Evolutionary conservation across 2,329 filamentous ascomycete genomes (phyloP).

Genomic region (Passalora sequoiae): DNA sequence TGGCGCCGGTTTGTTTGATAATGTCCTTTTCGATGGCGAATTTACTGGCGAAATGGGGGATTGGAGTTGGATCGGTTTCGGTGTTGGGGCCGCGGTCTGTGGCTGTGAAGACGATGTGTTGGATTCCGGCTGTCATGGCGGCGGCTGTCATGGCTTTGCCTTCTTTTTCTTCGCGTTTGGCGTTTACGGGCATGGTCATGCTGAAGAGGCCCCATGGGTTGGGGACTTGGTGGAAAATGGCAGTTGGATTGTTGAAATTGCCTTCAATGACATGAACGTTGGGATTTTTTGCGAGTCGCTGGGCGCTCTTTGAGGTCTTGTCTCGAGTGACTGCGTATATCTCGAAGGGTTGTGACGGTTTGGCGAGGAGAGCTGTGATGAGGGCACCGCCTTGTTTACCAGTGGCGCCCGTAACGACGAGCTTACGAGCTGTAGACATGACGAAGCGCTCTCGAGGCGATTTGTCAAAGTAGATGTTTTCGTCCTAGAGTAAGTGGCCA

Average conservation of each 20-base stretch:
- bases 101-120: slow-evolving; percentile 57
- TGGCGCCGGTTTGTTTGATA: slow-evolving; percentile 34
- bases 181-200: slow-evolving; percentile 21
- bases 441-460: too few species aligned
- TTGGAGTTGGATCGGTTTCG: slow-evolving; percentile 49
- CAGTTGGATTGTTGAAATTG: slow-evolving; percentile 48
- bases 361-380: slow-evolving; percentile 38
- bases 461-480: too few species aligned
- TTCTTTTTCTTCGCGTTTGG: slow-evolving; percentile 48
- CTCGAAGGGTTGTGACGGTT: slow-evolving; percentile 30
- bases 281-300: slow-evolving; percentile 43
- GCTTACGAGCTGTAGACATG: slow-evolving; percentile 10
- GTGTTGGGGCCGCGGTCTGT: slow-evolving; percentile 54
- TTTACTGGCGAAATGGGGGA: slow-evolving; percentile 60
- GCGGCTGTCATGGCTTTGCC: slow-evolving; percentile 56
- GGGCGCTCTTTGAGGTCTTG: slow-evolving; percentile 46
- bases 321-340: slow-evolving; percentile 60
- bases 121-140: slow-evolving; percentile 51
- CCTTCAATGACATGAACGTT: slow-evolving; percentile 55
- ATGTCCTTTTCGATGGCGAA: slow-evolving; percentile 59
- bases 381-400: slow-evolving; percentile 46
- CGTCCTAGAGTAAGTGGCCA: too few species aligned
- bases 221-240: slow-evolving; percentile 44
- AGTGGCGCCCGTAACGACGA: slow-evolving; percentile 44
- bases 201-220: slow-evolving; percentile 29